A percentile compares a stretch with the other conserved stretches of the same genome.
phyloP scores from a whole-genome alignment of 345 rosid genomes.

The Populus simonii region DNA sequence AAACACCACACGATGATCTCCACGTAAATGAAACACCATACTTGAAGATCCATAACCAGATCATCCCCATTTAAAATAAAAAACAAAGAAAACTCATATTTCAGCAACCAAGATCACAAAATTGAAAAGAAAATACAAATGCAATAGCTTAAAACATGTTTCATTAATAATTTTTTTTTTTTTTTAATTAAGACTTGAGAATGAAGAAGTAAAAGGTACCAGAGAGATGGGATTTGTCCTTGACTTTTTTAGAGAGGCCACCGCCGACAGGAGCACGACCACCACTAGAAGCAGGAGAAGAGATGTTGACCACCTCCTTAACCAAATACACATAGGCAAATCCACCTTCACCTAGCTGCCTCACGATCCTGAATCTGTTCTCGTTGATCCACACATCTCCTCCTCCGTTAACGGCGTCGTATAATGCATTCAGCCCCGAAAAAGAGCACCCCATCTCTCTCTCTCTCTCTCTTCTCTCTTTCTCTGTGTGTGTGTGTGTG shows the following conservation, averaged over 20 bases:
- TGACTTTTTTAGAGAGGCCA: conserved; percentile 81
- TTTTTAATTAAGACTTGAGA: background rate
- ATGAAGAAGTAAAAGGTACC: conserved; percentile 31
- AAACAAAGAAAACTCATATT: too few species aligned
- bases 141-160: background rate
- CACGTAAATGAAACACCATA: background rate
- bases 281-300: conserved; percentile 41
- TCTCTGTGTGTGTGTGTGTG: background rate
- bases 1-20: background rate
- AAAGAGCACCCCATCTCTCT: conserved; percentile 77
- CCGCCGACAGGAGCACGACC: conserved; percentile 6
- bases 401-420: conserved; percentile 88
- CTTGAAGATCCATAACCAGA: background rate
- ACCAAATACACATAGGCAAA: conserved; percentile 85
- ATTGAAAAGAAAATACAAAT: background rate
- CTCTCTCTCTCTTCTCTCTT: conserved; percentile 17
- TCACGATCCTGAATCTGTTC: conserved; percentile 73
- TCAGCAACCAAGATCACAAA: too few species aligned
- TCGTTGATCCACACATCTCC: conserved; percentile 99
- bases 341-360: conserved; percentile 99
- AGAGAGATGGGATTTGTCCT: conserved; percentile 85
- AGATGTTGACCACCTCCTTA: conserved; percentile 62
- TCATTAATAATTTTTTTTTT: background rate
- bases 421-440: conserved; percentile 87
- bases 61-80: too few species aligned